Percentiles rank a stretch among this genome's conserved stretches.
phyloP scores from a whole-genome alignment of 805 yeast species.

The Myxozyma neotropica region DNA sequence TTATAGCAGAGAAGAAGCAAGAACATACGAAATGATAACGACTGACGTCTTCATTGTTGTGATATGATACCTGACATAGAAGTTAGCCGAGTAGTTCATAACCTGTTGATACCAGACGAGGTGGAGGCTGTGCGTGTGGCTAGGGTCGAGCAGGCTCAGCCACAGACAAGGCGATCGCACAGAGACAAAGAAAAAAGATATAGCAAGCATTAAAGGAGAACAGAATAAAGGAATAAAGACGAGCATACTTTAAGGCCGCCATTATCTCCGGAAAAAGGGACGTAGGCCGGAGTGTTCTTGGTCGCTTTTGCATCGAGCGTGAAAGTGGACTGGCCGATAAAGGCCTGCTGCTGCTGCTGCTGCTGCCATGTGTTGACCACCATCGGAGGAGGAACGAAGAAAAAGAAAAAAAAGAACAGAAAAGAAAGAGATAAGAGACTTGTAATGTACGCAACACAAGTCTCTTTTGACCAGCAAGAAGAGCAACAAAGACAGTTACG shows the following conservation, averaged over 20 bases:
- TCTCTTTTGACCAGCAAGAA: too few species aligned
- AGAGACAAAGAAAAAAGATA: not conserved
- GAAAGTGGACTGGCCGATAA: slow-evolving; percentile 19
- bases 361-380: slow-evolving; percentile 29
- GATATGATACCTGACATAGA: slow-evolving; percentile 63
- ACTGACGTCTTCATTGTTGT: slow-evolving; percentile 72
- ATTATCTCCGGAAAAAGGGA: slow-evolving; percentile 15
- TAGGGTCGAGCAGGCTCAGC: not conserved
- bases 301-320: slow-evolving; percentile 19
- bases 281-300: slow-evolving; percentile 24
- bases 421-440: not conserved
- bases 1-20: not conserved
- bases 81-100: not conserved
- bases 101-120: not conserved
- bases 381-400: slow-evolving; percentile 4
- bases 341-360: slow-evolving; percentile 3
- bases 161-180: not conserved
- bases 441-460: too few species aligned
- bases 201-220: not conserved
- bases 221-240: not conserved
- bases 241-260: slow-evolving; percentile 13
- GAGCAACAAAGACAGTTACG: too few species aligned
- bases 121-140: not conserved
- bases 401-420: not conserved
- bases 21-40: slow-evolving; percentile 65